Evolutionary conservation across 108 stramenopile species (phyloP).

Genomic region (Mediolabrus comicus): DNA sequence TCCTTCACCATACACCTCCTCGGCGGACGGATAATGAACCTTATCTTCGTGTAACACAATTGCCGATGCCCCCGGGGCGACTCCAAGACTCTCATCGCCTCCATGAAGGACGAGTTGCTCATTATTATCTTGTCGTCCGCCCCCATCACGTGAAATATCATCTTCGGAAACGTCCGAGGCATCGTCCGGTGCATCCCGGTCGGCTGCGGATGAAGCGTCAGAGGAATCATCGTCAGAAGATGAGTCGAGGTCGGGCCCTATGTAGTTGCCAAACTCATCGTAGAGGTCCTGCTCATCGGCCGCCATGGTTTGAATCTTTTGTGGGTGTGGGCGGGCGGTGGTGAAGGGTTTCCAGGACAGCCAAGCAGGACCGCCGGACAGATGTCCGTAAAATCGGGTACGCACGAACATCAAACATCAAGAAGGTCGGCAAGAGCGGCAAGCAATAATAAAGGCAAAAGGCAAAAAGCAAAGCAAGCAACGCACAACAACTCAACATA

Average conservation of each 20-base stretch:
- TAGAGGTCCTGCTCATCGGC: slow-evolving; percentile 87
- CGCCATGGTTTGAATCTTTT: too few species aligned
- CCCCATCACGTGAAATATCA: slow-evolving; percentile 45
- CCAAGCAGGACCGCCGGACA: too few species aligned
- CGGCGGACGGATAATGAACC: slow-evolving; percentile 97
- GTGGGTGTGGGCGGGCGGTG: too few species aligned
- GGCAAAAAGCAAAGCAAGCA: too few species aligned
- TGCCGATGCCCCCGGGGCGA: slow-evolving; percentile 63
- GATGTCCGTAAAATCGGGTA: too few species aligned
- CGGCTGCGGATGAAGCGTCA: slow-evolving; percentile 32
- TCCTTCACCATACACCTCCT: slow-evolving; percentile 90
- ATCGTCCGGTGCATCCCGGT: slow-evolving; percentile 50
- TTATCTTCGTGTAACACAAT: slow-evolving; percentile 99
- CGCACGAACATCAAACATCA: too few species aligned
- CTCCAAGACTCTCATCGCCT: slow-evolving; percentile 6
- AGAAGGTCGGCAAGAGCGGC: too few species aligned
- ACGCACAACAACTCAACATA: too few species aligned
- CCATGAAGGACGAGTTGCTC: slow-evolving; percentile 33
- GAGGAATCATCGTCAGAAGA: slow-evolving; percentile 53
- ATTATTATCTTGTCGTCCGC: slow-evolving; percentile 21
- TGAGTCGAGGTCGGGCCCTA: slow-evolving; percentile 94
- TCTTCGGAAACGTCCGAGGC: slow-evolving; percentile 73
- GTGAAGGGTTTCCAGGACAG: too few species aligned
- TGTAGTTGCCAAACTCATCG: slow-evolving; percentile 99
- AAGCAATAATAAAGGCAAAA: too few species aligned